Evolutionary conservation across 768 basidiomycete species (phyloP).

Genomic region (Rubroboletus satanas): DNA sequence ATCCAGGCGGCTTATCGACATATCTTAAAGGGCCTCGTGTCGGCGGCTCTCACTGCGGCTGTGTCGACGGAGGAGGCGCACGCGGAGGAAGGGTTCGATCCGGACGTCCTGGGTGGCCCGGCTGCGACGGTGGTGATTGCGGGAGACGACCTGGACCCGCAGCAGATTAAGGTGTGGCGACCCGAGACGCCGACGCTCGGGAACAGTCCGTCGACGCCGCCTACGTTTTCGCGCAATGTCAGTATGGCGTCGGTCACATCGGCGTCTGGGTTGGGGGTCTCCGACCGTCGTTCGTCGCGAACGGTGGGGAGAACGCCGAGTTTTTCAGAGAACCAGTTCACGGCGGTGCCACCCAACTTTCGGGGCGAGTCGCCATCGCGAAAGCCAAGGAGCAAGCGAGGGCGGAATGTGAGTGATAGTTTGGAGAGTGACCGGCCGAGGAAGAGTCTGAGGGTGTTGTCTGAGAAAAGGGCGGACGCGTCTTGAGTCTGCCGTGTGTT

Average conservation of each 20-base stretch:
- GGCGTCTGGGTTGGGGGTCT: neutral
- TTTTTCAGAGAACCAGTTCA: constrained; percentile 43
- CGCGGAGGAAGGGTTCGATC: constrained; percentile 14
- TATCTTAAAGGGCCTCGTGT: constrained; percentile 29
- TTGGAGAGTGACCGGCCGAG: constrained; percentile 17
- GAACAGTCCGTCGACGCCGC: constrained; percentile 31
- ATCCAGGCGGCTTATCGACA: constrained; percentile 67
- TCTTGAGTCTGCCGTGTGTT: neutral
- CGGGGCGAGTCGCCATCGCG: constrained; percentile 30
- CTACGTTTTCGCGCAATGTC: constrained; percentile 14
- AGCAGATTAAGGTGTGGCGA: constrained; percentile 25
- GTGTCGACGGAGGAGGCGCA: neutral
- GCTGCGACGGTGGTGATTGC: neutral
- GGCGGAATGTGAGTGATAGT: constrained; percentile 15
- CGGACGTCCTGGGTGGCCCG: neutral
- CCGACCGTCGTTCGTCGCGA: constrained; percentile 13
- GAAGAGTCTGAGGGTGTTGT: constrained; percentile 16
- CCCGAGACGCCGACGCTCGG: neutral
- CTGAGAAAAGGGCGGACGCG: neutral
- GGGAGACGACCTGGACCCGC: constrained; percentile 12
- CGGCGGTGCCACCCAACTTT: constrained; percentile 40
- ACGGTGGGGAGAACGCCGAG: constrained; percentile 25
- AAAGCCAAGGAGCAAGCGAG: constrained; percentile 27
- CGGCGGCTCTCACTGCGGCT: neutral
- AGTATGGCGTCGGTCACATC: constrained; percentile 11